Conservation (phyloP, 208 protist species). For the Trypanosomatidae sp. region DNA sequence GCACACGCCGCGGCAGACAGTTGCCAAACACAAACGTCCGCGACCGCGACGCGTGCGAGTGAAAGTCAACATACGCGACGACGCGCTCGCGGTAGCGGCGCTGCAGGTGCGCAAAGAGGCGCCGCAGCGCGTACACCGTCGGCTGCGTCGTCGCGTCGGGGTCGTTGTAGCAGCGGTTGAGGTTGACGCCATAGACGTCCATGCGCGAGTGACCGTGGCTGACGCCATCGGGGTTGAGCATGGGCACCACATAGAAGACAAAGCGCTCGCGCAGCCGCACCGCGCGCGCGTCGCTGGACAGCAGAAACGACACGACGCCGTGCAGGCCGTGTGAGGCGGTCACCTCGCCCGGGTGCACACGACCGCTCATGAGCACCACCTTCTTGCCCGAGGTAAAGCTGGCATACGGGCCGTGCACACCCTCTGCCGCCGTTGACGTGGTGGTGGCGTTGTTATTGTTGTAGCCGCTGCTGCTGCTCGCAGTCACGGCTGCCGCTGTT, state of each 20-base stretch:
- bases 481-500: not conserved
- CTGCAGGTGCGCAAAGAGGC: conserved; percentile 64
- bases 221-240: conserved; percentile 92
- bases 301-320: conserved; percentile 76
- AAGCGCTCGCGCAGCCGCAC: conserved; percentile 72
- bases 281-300: conserved; percentile 53
- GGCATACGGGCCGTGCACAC: conserved; percentile 39
- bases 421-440: not conserved
- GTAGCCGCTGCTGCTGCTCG: not conserved
- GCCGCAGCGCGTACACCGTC: conserved; percentile 65
- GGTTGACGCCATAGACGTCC: conserved; percentile 85
- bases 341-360: conserved; percentile 91
- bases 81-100: conserved; percentile 50
- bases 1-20: conserved; percentile 41
- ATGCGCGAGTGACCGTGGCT: conserved; percentile 86
- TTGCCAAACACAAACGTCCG: conserved; percentile 91
- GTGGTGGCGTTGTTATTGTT: not conserved
- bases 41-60: conserved; percentile 87
- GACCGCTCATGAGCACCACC: conserved; percentile 70
- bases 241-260: conserved; percentile 88
- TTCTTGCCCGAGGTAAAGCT: conserved; percentile 78
- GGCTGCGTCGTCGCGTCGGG: conserved; percentile 61
- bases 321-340: conserved; percentile 84
- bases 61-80: conserved; percentile 87
- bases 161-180: conserved; percentile 91